Conservation (phyloP, 345 rosid species). For the Eucalyptus camaldulensis region DNA sequence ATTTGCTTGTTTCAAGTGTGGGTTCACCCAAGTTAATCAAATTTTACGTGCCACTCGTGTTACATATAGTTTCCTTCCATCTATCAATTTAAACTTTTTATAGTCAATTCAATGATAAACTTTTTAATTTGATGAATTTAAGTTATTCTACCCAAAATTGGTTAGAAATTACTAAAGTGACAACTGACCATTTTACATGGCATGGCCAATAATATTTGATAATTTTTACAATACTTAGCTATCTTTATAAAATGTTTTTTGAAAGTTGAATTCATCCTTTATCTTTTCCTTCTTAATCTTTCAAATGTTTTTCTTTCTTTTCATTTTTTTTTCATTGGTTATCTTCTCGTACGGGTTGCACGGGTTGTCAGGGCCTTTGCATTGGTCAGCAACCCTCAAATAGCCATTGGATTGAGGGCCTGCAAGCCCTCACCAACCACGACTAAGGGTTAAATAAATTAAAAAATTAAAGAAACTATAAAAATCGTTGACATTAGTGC, state of each 20-base stretch:
- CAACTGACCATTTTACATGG: rapidly evolving
- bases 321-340: background rate
- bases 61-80: background rate
- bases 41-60: background rate
- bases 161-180: rapidly evolving
- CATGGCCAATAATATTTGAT: rapidly evolving
- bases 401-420: background rate
- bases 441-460: background rate
- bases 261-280: too few species aligned
- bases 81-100: too few species aligned
- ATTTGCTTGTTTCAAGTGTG: background rate
- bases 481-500: rapidly evolving
- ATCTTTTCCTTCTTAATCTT: too few species aligned
- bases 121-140: background rate
- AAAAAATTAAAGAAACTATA: too few species aligned
- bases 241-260: too few species aligned
- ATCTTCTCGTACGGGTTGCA: background rate
- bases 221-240: too few species aligned
- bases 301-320: too few species aligned
- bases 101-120: too few species aligned
- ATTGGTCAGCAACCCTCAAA: background rate
- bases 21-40: background rate
- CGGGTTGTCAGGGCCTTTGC: rapidly evolving
- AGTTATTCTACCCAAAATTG: background rate
- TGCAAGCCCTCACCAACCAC: background rate